phyloP scores from a whole-genome alignment of 2,329 filamentous ascomycete species.

The Talaromyces sp. region DNA sequence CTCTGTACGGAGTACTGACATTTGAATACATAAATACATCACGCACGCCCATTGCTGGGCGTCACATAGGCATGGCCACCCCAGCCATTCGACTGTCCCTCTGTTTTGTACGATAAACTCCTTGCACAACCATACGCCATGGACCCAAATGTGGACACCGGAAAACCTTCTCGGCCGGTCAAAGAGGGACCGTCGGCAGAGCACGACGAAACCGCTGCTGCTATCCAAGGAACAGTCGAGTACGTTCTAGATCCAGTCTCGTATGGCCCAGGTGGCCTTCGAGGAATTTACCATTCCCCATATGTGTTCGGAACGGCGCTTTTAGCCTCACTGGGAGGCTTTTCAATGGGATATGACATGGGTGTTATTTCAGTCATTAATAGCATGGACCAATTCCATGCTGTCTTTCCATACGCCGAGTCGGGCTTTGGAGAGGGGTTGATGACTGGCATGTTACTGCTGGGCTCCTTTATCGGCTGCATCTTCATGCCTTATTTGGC shows the following conservation, averaged over 20 bases:
- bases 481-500: background rate
- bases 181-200: background rate
- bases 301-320: background rate
- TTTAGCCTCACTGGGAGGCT: conserved; percentile 50
- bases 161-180: background rate
- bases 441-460: background rate
- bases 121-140: background rate
- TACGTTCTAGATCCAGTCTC: conserved; percentile 13
- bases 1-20: background rate
- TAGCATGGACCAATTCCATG: conserved; percentile 39
- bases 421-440: background rate
- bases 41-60: background rate
- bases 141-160: background rate
- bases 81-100: background rate
- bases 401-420: conserved; percentile 26
- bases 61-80: background rate
- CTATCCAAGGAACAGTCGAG: background rate
- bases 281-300: background rate
- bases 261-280: background rate
- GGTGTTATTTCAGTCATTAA: conserved; percentile 52
- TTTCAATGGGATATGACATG: conserved; percentile 53
- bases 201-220: background rate
- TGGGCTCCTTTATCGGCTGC: background rate
- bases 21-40: background rate
- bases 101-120: background rate